Conservation (phyloP, 2,329 filamentous ascomycete species). For the Penicillium janthinellum region DNA sequence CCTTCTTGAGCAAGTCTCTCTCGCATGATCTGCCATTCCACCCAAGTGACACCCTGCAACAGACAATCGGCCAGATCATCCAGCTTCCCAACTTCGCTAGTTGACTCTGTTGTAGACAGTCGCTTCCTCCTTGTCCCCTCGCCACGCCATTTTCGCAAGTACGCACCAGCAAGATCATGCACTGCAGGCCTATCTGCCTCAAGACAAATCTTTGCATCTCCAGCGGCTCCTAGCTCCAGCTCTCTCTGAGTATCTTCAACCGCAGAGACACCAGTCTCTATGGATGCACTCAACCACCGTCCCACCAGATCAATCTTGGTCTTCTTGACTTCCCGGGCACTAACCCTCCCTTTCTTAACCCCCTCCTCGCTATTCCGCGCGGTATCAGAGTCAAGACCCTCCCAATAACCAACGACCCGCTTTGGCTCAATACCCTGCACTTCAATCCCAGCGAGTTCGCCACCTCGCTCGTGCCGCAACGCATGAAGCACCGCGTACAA, state of each 20-base stretch:
- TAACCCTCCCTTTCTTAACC: slow-evolving; percentile 25
- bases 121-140: slow-evolving; percentile 21
- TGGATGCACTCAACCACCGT: slow-evolving; percentile 49
- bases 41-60: slow-evolving; percentile 74
- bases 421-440: slow-evolving; percentile 57
- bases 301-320: slow-evolving; percentile 66
- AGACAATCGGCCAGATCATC: slow-evolving; percentile 82
- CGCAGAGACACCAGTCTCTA: neutral
- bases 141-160: slow-evolving; percentile 34
- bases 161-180: slow-evolving; percentile 29
- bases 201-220: slow-evolving; percentile 17
- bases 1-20: slow-evolving; percentile 31
- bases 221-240: slow-evolving; percentile 16
- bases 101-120: slow-evolving; percentile 1
- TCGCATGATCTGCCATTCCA: slow-evolving; percentile 65
- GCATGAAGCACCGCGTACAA: slow-evolving; percentile 69
- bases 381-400: slow-evolving; percentile 33
- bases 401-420: slow-evolving; percentile 60
- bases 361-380: slow-evolving; percentile 7
- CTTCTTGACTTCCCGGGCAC: slow-evolving; percentile 42
- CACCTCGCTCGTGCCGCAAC: slow-evolving; percentile 48
- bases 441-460: slow-evolving; percentile 29
- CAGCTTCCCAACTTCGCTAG: slow-evolving; percentile 57
- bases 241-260: slow-evolving; percentile 13
- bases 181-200: slow-evolving; percentile 22